These are phyloP conservation scores for Tricholoma furcatifolium DNA, from an alignment of 768 basidiomycete species.

Conservation along the genomic window DNA sequence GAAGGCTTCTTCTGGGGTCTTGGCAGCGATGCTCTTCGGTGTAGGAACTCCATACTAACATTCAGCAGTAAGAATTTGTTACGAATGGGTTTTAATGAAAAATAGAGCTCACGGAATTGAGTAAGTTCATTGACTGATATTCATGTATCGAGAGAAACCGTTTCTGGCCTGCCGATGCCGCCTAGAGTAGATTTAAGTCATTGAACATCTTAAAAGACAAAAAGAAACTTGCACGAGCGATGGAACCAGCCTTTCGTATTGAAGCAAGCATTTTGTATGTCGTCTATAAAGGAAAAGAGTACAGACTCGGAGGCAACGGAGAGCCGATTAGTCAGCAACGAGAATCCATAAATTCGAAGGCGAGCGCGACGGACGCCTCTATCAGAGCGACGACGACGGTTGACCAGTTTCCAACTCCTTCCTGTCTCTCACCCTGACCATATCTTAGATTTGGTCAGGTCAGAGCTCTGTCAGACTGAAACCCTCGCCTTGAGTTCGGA, in stretches of 20 bases:
- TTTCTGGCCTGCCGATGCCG: slow-evolving; percentile 77
- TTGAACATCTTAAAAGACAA: background rate
- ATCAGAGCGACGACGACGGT: slow-evolving; percentile 85
- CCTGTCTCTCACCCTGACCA: slow-evolving; percentile 72
- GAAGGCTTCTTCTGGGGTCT: slow-evolving; percentile 86
- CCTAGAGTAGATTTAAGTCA: slow-evolving; percentile 34
- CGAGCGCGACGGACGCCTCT: slow-evolving; percentile 17
- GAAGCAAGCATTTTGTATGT: slow-evolving; percentile 60
- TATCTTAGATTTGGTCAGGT: slow-evolving; percentile 34
- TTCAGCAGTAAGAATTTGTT: background rate
- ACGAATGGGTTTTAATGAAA: background rate
- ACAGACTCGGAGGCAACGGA: slow-evolving; percentile 17
- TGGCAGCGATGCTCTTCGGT: slow-evolving; percentile 86
- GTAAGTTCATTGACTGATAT: slow-evolving; percentile 92
- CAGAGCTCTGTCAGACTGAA: slow-evolving; percentile 62
- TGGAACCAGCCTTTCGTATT: slow-evolving; percentile 59
- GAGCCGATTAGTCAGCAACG: slow-evolving; percentile 45
- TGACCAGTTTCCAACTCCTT: slow-evolving; percentile 37
- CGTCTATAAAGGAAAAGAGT: slow-evolving; percentile 19
- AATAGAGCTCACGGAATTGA: slow-evolving; percentile 76
- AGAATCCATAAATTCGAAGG: slow-evolving; percentile 11
- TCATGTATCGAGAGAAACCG: slow-evolving; percentile 97
- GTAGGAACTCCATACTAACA: slow-evolving; percentile 91
- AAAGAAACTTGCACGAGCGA: slow-evolving; percentile 55
- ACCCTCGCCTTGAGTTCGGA: slow-evolving; percentile 82